Percentiles rank a stretch among this genome's conserved stretches.
These are phyloP conservation scores for Plectosphaerella plurivora DNA, from an alignment of 2,329 filamentous ascomycete species.

Conservation along the genomic window DNA sequence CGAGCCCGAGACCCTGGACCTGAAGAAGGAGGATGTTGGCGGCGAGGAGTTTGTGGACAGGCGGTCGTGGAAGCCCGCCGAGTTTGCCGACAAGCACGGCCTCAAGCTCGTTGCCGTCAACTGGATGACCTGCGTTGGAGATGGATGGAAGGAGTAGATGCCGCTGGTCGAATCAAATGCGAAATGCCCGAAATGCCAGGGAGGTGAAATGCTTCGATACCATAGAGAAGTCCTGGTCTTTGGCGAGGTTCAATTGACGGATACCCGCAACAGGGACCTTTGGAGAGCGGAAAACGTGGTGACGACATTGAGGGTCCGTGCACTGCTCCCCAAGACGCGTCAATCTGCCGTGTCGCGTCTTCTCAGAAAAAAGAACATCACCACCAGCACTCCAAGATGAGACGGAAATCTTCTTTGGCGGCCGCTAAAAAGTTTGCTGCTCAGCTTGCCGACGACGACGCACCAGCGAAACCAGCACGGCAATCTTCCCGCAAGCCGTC, in stretches of 20 bases:
- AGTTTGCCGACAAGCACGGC: slow-evolving; percentile 31
- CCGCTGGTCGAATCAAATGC: neutral
- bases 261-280: too few species aligned
- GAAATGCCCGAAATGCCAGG: neutral
- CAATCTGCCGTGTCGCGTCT: too few species aligned
- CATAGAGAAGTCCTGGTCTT: too few species aligned
- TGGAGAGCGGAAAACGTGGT: neutral
- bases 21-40: slow-evolving; percentile 36
- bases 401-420: slow-evolving; percentile 6
- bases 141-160: slow-evolving; percentile 28
- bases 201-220: too few species aligned
- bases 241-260: too few species aligned
- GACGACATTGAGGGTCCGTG: too few species aligned
- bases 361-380: neutral
- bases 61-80: slow-evolving; percentile 33
- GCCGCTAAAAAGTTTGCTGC: slow-evolving; percentile 7
- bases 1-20: slow-evolving; percentile 27
- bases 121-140: slow-evolving; percentile 42
- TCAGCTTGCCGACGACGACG: slow-evolving; percentile 7
- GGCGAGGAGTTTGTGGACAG: slow-evolving; percentile 42
- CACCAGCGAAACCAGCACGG: neutral
- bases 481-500: neutral
- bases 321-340: too few species aligned
- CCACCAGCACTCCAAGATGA: neutral
- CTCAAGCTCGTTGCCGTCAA: slow-evolving; percentile 35